Conservation (phyloP, 352 stramenopile species). For the Globisporangium spiculum region DNA sequence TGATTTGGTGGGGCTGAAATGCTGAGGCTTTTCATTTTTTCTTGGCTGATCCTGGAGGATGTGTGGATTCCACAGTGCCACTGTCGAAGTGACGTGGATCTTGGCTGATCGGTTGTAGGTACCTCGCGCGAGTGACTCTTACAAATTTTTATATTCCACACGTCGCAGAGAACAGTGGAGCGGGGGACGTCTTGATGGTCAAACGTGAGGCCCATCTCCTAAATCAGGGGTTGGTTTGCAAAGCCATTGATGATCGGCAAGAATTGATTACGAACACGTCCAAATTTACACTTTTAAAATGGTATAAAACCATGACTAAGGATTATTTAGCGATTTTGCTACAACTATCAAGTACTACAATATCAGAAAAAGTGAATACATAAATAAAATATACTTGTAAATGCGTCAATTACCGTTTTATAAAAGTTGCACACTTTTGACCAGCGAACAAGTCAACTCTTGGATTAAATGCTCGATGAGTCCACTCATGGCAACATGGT, state of each 20-base stretch:
- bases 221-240: not conserved
- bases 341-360: not conserved
- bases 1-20: not conserved
- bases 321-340: not conserved
- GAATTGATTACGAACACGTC: not conserved
- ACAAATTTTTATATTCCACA: not conserved
- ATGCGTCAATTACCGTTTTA: not conserved
- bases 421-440: not conserved
- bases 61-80: not conserved
- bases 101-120: constrained; percentile 2
- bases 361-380: not conserved
- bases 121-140: not conserved
- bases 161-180: not conserved
- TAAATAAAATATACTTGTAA: not conserved
- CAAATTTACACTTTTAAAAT: not conserved
- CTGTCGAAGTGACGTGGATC: not conserved
- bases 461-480: not conserved
- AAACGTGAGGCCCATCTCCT: not conserved
- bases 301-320: not conserved
- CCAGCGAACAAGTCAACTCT: not conserved
- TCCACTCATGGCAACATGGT: not conserved
- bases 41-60: not conserved
- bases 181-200: not conserved
- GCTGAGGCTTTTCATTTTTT: not conserved
- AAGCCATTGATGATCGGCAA: not conserved